Conservation (phyloP, 2,329 filamentous ascomycete species). For the Ambrosiella beaveri region DNA sequence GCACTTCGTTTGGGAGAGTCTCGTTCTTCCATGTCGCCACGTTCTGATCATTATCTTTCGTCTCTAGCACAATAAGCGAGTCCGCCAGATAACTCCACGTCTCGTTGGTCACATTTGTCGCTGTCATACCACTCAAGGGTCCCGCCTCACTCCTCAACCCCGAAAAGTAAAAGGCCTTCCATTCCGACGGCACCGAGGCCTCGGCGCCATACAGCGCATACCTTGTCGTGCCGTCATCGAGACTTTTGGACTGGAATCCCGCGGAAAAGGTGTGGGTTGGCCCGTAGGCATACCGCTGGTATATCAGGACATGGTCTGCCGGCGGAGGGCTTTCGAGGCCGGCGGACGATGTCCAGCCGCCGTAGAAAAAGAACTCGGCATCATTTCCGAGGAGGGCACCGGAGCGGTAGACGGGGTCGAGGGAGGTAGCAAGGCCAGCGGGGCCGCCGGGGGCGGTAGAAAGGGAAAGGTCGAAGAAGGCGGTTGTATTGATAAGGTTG, state of each 20-base stretch:
- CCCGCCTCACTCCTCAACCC: slow-evolving; percentile 39
- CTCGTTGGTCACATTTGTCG: slow-evolving; percentile 14
- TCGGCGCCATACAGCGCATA: slow-evolving; percentile 49
- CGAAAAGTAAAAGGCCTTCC: slow-evolving; percentile 54
- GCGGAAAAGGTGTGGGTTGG: slow-evolving; percentile 26
- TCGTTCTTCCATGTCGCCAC: slow-evolving; percentile 38
- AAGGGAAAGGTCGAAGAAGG: slow-evolving; percentile 30
- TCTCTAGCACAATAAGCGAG: slow-evolving; percentile 32
- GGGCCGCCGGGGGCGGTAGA: slow-evolving; percentile 29
- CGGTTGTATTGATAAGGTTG: slow-evolving; percentile 23
- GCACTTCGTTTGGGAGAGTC: slow-evolving; percentile 31
- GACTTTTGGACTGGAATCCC: slow-evolving; percentile 25
- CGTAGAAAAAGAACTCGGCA: slow-evolving; percentile 45
- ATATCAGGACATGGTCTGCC: slow-evolving; percentile 29
- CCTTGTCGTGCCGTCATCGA: slow-evolving; percentile 33
- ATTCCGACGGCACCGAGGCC: slow-evolving; percentile 49
- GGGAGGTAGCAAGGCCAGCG: slow-evolving; percentile 33
- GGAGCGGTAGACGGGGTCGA: slow-evolving; percentile 39
- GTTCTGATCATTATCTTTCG: slow-evolving; percentile 39
- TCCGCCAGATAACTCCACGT: slow-evolving; percentile 26
- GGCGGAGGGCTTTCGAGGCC: slow-evolving; percentile 23
- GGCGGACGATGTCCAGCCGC: slow-evolving; percentile 31
- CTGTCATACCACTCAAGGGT: slow-evolving; percentile 25
- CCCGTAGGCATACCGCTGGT: slow-evolving; percentile 37
- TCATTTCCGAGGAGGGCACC: slow-evolving; percentile 51